A percentile compares a stretch with the other conserved stretches of the same genome.
Conservation (phyloP, 352 stramenopile genomes). For the Sclerospora graminicola region DNA sequence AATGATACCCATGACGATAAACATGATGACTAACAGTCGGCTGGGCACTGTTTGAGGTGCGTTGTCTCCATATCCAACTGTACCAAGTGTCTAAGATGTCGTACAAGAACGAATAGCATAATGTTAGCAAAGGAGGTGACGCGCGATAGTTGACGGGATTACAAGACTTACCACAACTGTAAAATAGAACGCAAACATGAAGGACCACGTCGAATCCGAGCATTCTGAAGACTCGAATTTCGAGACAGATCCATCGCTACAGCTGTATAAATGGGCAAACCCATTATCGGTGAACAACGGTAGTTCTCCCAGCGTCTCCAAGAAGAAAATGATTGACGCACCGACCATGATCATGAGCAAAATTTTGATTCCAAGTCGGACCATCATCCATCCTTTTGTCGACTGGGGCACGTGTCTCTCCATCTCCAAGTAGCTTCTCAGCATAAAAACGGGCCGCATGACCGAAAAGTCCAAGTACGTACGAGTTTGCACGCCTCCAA, state of each 20-base stretch:
- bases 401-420: slow-evolving; percentile 59
- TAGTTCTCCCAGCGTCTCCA: slow-evolving; percentile 83
- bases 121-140: slow-evolving; percentile 1
- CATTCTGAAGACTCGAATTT: slow-evolving; percentile 33
- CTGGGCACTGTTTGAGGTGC: slow-evolving; percentile 73
- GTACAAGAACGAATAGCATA: not conserved
- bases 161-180: slow-evolving; percentile 62
- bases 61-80: slow-evolving; percentile 84
- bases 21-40: slow-evolving; percentile 76
- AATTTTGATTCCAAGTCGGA: slow-evolving; percentile 66
- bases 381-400: slow-evolving; percentile 76
- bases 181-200: slow-evolving; percentile 87
- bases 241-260: slow-evolving; percentile 48
- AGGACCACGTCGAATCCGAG: slow-evolving; percentile 60
- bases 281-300: slow-evolving; percentile 66
- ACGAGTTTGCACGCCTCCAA: slow-evolving; percentile 42
- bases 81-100: slow-evolving; percentile 84
- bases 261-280: slow-evolving; percentile 76
- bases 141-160: not conserved
- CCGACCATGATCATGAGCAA: slow-evolving; percentile 77
- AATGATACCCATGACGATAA: slow-evolving; percentile 83
- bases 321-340: slow-evolving; percentile 74
- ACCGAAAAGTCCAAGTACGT: slow-evolving; percentile 83
- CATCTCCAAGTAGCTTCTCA: slow-evolving; percentile 79
- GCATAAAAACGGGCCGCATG: slow-evolving; percentile 73